A percentile compares a stretch with the other conserved stretches of the same genome.
These are phyloP conservation scores for Kluyveromyces siamensis DNA, from an alignment of 805 yeast genomes.

Conservation along the genomic window DNA sequence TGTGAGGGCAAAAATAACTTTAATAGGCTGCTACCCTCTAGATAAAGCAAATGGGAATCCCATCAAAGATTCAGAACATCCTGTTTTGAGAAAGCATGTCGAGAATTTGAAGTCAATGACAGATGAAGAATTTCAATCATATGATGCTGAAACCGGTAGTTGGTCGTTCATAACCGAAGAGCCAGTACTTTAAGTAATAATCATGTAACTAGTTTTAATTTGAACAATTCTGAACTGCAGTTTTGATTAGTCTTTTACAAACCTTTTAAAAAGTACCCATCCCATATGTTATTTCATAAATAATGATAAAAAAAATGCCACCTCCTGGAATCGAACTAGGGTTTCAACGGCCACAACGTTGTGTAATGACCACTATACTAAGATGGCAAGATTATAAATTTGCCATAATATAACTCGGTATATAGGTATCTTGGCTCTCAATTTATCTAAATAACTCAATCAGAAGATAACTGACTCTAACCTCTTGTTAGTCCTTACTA, in stretches of 20 bases:
- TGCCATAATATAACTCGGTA: too few species aligned
- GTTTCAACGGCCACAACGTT: slow-evolving; percentile 67
- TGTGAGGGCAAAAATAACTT: slow-evolving; percentile 59
- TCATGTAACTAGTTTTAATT: neutral
- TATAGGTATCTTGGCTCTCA: too few species aligned
- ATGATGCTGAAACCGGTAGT: slow-evolving; percentile 66
- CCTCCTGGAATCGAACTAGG: slow-evolving; percentile 68
- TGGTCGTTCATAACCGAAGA: slow-evolving; percentile 48
- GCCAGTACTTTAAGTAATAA: slow-evolving; percentile 4
- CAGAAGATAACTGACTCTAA: too few species aligned
- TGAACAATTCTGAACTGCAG: too few species aligned
- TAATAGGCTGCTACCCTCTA: slow-evolving; percentile 77
- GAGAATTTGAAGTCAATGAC: slow-evolving; percentile 52
- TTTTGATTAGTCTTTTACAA: too few species aligned
- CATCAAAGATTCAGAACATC: slow-evolving; percentile 70
- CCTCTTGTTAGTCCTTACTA: too few species aligned
- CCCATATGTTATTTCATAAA: too few species aligned
- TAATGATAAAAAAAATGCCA: slow-evolving; percentile 33
- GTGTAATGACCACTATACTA: slow-evolving; percentile 65
- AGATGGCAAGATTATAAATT: too few species aligned
- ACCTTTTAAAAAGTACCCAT: too few species aligned
- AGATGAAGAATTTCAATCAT: slow-evolving; percentile 58
- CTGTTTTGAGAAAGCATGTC: slow-evolving; percentile 59
- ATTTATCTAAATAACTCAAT: too few species aligned
- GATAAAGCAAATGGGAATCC: slow-evolving; percentile 62